phyloP scores from a whole-genome alignment of 805 yeast genomes.

The Cyberlindnera saturnus region DNA sequence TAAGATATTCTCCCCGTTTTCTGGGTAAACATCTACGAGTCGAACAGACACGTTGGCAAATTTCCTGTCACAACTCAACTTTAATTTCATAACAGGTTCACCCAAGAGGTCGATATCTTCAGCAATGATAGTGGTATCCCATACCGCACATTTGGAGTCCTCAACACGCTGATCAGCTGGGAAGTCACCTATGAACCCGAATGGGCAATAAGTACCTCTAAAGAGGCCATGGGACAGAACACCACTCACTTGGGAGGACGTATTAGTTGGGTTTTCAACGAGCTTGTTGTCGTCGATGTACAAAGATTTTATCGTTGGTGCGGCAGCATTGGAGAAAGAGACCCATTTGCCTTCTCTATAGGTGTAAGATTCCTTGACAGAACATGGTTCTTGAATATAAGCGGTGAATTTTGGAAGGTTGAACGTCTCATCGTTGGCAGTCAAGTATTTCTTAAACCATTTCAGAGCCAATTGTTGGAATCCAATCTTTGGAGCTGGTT shows the following conservation, averaged over 20 bases:
- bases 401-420: slow-evolving; percentile 32
- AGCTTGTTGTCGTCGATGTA: slow-evolving; percentile 12
- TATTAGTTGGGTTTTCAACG: neutral
- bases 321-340: slow-evolving; percentile 19
- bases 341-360: slow-evolving; percentile 37
- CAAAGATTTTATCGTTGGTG: slow-evolving; percentile 11
- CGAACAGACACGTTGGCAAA: slow-evolving; percentile 36
- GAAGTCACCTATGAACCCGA: slow-evolving; percentile 41
- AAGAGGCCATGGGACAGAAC: slow-evolving; percentile 35
- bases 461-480: slow-evolving; percentile 34
- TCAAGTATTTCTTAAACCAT: slow-evolving; percentile 37
- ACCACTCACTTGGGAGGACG: slow-evolving; percentile 19
- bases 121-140: slow-evolving; percentile 27
- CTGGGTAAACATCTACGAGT: slow-evolving; percentile 35
- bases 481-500: slow-evolving; percentile 39
- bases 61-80: slow-evolving; percentile 30
- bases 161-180: slow-evolving; percentile 39
- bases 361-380: slow-evolving; percentile 31
- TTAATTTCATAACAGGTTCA: slow-evolving; percentile 29
- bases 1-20: slow-evolving; percentile 25
- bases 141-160: slow-evolving; percentile 33
- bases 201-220: slow-evolving; percentile 42
- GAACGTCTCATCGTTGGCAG: slow-evolving; percentile 19
- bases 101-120: slow-evolving; percentile 30
- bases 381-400: slow-evolving; percentile 37